phyloP scores from a whole-genome alignment of 139 green algal species.

The Chlamydomonas schloesseri region DNA sequence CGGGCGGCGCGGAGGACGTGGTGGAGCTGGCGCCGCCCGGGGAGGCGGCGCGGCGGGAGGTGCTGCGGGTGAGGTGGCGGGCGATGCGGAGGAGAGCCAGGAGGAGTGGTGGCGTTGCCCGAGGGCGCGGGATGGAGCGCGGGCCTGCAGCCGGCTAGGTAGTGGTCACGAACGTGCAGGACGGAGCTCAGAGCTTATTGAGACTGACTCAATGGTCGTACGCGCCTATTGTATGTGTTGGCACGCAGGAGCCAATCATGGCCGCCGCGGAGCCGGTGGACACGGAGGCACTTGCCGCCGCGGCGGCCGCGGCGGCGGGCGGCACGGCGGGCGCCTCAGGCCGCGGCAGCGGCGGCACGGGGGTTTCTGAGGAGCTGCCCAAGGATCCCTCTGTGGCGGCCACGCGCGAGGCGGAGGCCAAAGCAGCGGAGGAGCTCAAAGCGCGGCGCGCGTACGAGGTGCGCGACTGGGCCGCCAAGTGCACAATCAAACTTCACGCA shows the following conservation, averaged over 20 bases:
- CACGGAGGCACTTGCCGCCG: background rate
- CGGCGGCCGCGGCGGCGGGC: background rate
- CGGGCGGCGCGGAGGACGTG: constrained; percentile 7
- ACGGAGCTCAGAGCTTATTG: too few relatives aligned
- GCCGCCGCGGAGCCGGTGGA: constrained; percentile 7
- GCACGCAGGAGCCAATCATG: constrained; percentile 38
- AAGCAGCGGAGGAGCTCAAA: constrained; percentile 11
- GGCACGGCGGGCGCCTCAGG: background rate
- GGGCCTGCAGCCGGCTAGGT: too few relatives aligned
- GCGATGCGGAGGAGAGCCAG: background rate
- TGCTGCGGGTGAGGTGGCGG: constrained; percentile 51
- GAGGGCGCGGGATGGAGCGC: too few relatives aligned
- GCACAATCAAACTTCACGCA: too few relatives aligned
- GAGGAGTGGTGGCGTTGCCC: background rate
- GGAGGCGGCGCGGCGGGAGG: constrained; percentile 31
- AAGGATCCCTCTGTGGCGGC: constrained; percentile 46
- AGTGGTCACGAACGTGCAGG: too few relatives aligned
- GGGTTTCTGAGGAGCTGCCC: constrained; percentile 48
- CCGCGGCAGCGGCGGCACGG: background rate
- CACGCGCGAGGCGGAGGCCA: constrained; percentile 9
- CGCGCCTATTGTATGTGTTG: too few relatives aligned
- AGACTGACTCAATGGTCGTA: too few relatives aligned
- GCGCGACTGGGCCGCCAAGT: too few relatives aligned
- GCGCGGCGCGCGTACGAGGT: too few relatives aligned
- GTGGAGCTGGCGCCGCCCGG: constrained; percentile 47